phyloP scores from a whole-genome alignment of 768 basidiomycete genomes.

The Xerocomellus dryophilus region DNA sequence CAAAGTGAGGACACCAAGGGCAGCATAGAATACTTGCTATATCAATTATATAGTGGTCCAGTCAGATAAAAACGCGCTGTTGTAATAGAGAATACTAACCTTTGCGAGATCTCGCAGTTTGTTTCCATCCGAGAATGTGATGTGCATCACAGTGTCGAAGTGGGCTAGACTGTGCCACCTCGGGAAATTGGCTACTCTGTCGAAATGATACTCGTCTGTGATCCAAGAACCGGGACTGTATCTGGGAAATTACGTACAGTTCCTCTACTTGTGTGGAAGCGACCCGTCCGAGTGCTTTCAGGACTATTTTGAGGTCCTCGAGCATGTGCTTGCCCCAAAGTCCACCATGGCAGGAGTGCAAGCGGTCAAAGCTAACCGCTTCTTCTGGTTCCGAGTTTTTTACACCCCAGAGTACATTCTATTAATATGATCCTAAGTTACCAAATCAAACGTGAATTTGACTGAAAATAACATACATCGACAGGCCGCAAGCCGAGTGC shows the following conservation, averaged over 20 bases:
- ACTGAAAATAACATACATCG: not conserved
- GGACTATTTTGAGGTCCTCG: not conserved
- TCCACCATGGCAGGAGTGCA: not conserved
- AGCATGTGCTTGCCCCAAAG: not conserved
- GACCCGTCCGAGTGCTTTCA: not conserved
- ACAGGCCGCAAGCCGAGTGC: not conserved
- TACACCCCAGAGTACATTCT: not conserved
- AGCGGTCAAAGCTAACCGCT: not conserved
- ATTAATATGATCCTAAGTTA: not conserved
- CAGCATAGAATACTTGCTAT: not conserved
- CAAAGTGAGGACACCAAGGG: not conserved
- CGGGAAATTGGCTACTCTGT: not conserved
- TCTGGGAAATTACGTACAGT: not conserved
- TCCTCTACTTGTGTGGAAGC: not conserved
- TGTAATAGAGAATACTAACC: not conserved
- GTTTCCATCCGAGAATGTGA: slow-evolving; percentile 1
- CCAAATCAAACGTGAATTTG: not conserved
- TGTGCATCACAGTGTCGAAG: not conserved
- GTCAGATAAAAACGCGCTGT: not conserved
- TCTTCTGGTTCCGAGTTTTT: not conserved
- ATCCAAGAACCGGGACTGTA: too few species aligned
- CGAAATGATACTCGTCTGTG: not conserved
- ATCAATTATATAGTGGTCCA: not conserved
- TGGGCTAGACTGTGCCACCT: not conserved
- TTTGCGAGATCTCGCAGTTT: slow-evolving; percentile 1